Base-by-base conservation (phyloP, 1,284 basidiomycete species). In the Mycena citricolor region DNA sequence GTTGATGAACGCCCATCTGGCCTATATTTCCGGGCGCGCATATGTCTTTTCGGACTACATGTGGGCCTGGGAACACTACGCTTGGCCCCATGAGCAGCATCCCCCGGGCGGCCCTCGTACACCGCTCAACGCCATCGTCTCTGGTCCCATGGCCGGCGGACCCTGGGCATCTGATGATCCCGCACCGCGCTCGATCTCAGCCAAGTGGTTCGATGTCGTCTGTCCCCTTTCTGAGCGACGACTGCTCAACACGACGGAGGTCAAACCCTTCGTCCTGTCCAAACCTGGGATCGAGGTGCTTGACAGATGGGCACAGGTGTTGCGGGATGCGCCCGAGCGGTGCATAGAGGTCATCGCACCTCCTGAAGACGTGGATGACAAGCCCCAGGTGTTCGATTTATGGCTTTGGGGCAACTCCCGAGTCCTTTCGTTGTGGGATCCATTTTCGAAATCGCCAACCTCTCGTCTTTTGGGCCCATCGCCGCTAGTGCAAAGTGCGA, bases 31-130 rank as follows among this genome's bases (percentile, higher is more conserved):
- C 0, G 58, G 60, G 8, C 66, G 68, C n/a, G 52, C 65, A 6
- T 70, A 68, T 34, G 70, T 72, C 4, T 72, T 70, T 51, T 55
- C 62, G 26, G 64, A 67, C 21, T 68, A 66, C 34, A 34, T 56
- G 6, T 71, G 68, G 68, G 62, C 65, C 34, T 48, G 52, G 13
- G 56, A 61, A 4, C 64, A 67, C 45, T 69, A 65, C 36, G 58
- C 59, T 1, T 70, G 63, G 60, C 61, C 61, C 1, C 32, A 52
- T 23, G 37, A 29, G 8, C 49, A 61, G 32, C 51, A 56, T 13
- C 55, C 53, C 20, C 22, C 51, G 19, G 50, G 49, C 25, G 58
- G 60, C 30, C 58, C 64, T 2, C 60, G 51, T 10, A 69, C 65
- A 2, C 68, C 68, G 6, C 53, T 70, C 16, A 60, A 57, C 30